Evolutionary conservation across 306 rosid species (phyloP).

Genomic region (Quercus alba): DNA sequence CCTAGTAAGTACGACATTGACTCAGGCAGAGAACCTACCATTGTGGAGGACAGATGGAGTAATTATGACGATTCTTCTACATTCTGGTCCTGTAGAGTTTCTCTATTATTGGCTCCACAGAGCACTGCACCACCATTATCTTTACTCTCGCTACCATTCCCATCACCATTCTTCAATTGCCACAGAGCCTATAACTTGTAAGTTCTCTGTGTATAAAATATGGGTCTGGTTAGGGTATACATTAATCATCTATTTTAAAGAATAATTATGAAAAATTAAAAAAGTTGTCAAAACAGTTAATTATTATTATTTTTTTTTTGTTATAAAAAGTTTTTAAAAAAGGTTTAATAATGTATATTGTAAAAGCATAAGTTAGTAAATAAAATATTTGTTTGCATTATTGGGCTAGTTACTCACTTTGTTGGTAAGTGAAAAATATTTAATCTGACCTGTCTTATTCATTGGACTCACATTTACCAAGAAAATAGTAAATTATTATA

Average conservation of each 20-base stretch:
- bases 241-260: accelerated
- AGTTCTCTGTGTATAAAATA: not conserved
- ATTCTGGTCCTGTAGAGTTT: slow-evolving; percentile 40
- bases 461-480: too few relatives aligned
- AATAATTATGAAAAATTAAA: too few relatives aligned
- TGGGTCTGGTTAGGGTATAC: accelerated
- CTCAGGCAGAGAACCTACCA: slow-evolving; percentile 2
- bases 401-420: not conserved
- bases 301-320: too few relatives aligned
- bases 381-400: too few relatives aligned
- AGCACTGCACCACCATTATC: slow-evolving; percentile 54
- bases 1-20: not conserved
- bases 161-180: slow-evolving; percentile 54
- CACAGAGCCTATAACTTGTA: slow-evolving; percentile 52
- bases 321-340: accelerated
- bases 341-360: too few relatives aligned
- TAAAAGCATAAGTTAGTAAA: too few relatives aligned
- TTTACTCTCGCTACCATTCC: slow-evolving; percentile 47
- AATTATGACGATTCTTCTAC: slow-evolving; percentile 24
- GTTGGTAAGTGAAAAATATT: too few relatives aligned
- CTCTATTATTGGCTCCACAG: slow-evolving; percentile 50
- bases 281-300: accelerated
- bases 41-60: slow-evolving; percentile 33
- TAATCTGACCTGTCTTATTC: too few relatives aligned
- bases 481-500: too few relatives aligned